Percentiles rank a stretch among this genome's conserved stretches.
phyloP scores from a whole-genome alignment of 2,329 filamentous ascomycete genomes.

The Botrytis deweyae region DNA sequence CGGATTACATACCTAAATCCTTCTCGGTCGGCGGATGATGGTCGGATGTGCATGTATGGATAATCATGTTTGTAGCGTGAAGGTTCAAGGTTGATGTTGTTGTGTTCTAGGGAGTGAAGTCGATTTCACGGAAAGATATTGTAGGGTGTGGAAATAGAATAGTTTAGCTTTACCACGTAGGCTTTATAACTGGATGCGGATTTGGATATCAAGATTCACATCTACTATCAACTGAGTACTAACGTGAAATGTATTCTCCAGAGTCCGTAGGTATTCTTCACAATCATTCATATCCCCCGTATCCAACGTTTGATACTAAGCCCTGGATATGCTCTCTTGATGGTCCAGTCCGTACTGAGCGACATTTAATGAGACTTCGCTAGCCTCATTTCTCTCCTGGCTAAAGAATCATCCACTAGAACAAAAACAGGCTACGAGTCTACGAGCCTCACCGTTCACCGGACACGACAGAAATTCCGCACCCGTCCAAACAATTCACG shows the following conservation, averaged over 20 bases:
- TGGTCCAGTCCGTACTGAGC: no score
- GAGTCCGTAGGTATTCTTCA: not conserved
- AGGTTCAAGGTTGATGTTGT: not conserved
- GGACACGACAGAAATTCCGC: not conserved
- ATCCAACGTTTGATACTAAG: not conserved
- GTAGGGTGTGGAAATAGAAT: not conserved
- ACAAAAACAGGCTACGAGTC: not conserved
- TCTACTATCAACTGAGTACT: not conserved
- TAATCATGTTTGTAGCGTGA: not conserved
- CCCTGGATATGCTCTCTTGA: not conserved
- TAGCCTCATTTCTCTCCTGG: not conserved
- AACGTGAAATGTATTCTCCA: not conserved
- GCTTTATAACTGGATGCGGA: not conserved
- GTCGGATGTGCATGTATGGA: not conserved
- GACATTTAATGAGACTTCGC: not conserved
- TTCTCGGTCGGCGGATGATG: not conserved
- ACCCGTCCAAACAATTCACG: not conserved
- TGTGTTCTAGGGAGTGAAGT: not conserved
- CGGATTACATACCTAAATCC: not conserved
- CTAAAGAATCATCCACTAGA: not conserved
- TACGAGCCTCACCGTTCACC: not conserved
- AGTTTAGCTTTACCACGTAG: not conserved
- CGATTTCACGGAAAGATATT: no score
- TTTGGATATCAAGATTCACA: not conserved
- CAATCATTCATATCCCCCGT: not conserved